These are phyloP conservation scores for Nemania abortiva DNA, from an alignment of 2,329 filamentous ascomycete species.

Conservation along the genomic window DNA sequence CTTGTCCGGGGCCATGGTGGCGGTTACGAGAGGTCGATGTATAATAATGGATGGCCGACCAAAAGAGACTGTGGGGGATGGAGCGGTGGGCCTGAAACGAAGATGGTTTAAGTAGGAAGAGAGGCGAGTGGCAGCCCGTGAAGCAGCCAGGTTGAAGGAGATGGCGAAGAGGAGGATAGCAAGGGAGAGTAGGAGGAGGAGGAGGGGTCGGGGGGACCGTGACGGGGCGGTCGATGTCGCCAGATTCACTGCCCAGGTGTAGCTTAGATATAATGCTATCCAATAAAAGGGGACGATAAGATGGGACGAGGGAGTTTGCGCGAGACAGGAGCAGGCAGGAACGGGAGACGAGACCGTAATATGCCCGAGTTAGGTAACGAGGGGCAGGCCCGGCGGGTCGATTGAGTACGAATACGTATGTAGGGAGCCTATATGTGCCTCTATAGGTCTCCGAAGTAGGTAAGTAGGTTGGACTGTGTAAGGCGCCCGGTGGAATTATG, in stretches of 20 bases:
- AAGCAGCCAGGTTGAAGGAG: constrained; percentile 74
- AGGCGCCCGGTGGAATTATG: not conserved
- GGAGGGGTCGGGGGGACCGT: constrained; percentile 46
- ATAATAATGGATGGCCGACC: constrained; percentile 27
- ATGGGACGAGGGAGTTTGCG: constrained; percentile 10
- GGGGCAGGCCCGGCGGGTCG: constrained; percentile 24
- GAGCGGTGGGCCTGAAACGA: constrained; percentile 54
- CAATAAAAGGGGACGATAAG: constrained; percentile 37
- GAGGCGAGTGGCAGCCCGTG: constrained; percentile 70
- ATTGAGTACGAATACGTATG: not conserved
- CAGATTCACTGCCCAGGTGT: constrained; percentile 55
- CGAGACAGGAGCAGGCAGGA: not conserved
- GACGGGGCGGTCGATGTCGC: constrained; percentile 44
- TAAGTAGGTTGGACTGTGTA: not conserved
- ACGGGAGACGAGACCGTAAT: not conserved
- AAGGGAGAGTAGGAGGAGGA: constrained; percentile 60
- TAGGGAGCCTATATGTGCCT: not conserved
- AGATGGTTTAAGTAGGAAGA: constrained; percentile 69
- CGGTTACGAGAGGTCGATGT: constrained; percentile 58
- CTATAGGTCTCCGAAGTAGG: not conserved
- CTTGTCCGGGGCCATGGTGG: constrained; percentile 73
- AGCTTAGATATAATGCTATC: constrained; percentile 30
- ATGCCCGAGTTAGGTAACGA: constrained; percentile 13
- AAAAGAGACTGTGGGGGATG: constrained; percentile 49
- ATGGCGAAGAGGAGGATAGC: constrained; percentile 67